Base-by-base conservation (phyloP, 176 grass and related monocot genomes). In the Zea luxurians region DNA sequence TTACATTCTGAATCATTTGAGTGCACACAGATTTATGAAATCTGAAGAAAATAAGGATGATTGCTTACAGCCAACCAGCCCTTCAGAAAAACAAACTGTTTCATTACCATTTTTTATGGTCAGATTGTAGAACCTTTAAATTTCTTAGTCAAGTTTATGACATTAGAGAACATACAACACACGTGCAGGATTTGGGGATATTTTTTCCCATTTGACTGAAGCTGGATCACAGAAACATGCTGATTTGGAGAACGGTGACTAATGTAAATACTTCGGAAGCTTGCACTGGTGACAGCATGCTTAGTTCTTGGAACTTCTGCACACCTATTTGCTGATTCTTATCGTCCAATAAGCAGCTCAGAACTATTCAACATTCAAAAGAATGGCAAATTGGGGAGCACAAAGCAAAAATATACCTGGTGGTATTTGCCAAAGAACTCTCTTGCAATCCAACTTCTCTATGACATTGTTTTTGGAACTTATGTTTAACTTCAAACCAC, bases 371-470 rank as follows among this genome's bases (percentile, higher is more conserved):
- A 58, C 16, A 87, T 49, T 72, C 66, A 63, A 81, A 71, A 86
- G 68, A 37, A 61, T 64, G 80, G 75, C 42, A 86, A 73, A 73
- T 48, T 59, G 59, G 60, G 54, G 66, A 79, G 61, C 65, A 81
- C 48, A 86, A 88, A 80, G 66, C 75, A 83, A 91, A 65, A 45
- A 62, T 73, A 74, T 99, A 99, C 96, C 96, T 99, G 90, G 90
- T 76, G 96, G 96, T 81, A 85, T 81, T 50, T 66, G 86, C 96
- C 96, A 99, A 62, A 47, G 37, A 83, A 95, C 74, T 79, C 83
- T 85, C 59, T 77, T 92, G 79, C 81, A 80, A 77, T 88, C 89
- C 85, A 99, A 90, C 60, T 84, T 88, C 48, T 90, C 89, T 77
- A 78, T 68, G n/a, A 89, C 48, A 21, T 80, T 73, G 45, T 88